Evolutionary conservation across 768 basidiomycete species (phyloP), one percentile per base, ranked within the genome.

Genomic region (Pulveroboletus sp.): DNA sequence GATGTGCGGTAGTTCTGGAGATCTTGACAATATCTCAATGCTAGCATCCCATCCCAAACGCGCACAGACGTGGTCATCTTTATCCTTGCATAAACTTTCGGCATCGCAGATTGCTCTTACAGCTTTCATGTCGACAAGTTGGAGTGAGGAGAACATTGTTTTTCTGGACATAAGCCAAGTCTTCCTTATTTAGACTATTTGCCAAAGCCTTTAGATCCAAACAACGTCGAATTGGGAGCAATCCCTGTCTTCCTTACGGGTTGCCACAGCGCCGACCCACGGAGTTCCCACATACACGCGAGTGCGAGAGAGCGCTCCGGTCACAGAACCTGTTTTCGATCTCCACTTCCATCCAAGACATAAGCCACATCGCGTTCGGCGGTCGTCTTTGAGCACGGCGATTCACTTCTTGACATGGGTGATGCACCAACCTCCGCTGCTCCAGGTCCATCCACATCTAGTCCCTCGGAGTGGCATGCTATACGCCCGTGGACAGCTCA

Each of bases 401-500:
- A 28, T 35, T 44, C 26, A 30, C 49, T 8, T 13, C 35, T 21
- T n/a, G 37, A 53, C 30, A 65, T 65, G 63, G 45, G 50, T 39
- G 60, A 66, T 39, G 49, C 21, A 5, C 40, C 55, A 41, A 17
- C 51, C 0, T 8, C 41, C 13, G 9, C 39, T 38, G 36, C 45
- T 38, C 48, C 46, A 10, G 52, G 57, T 49, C 43, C 55, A 40
- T 54, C 64, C 9, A 46, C 55, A 51, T 55, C 67, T 21, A 51
- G 38, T 39, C 43, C 58, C 11, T 56, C 63, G 0, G 68, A 71
- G 43, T 91, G 89, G 89, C 82, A 81, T 51, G 71, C 84, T 10
- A 82, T 91, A 56, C 78, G 87, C 13, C 89, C 88, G 7, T 90
- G 86, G 83, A 74, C 77, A 5, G 83, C 84, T 33, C 81, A 80